These are phyloP conservation scores for Torrubiella hemipterigena DNA, from an alignment of 2,329 filamentous ascomycete species.

Conservation along the genomic window DNA sequence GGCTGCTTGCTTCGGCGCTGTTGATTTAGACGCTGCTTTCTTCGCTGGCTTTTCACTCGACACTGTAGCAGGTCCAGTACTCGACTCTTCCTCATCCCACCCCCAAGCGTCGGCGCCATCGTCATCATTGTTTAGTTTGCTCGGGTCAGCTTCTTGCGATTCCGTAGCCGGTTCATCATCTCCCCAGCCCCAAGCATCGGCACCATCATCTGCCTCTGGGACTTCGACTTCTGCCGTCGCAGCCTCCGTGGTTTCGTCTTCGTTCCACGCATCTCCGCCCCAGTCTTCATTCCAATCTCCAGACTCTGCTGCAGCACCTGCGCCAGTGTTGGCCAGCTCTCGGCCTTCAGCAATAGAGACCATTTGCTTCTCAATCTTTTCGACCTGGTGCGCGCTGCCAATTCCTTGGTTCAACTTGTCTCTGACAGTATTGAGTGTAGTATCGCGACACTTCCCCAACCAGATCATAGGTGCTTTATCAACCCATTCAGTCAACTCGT, in stretches of 20 bases:
- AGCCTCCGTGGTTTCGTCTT: slow-evolving; percentile 38
- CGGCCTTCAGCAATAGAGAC: slow-evolving; percentile 57
- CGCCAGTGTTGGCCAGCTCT: slow-evolving; percentile 45
- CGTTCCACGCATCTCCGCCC: slow-evolving; percentile 72
- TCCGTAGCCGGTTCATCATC: slow-evolving; percentile 37
- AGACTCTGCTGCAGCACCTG: slow-evolving; percentile 28
- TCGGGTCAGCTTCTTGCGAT: slow-evolving; percentile 7
- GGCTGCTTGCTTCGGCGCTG: not conserved
- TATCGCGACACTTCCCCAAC: slow-evolving; percentile 74
- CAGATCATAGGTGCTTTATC: slow-evolving; percentile 70
- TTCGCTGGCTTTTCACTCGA: slow-evolving; percentile 8
- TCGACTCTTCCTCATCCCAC: slow-evolving; percentile 60
- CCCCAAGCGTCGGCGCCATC: slow-evolving; percentile 63
- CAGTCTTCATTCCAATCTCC: slow-evolving; percentile 67
- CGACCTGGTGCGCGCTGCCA: slow-evolving; percentile 56
- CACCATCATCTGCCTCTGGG: slow-evolving; percentile 25
- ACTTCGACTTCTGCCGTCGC: slow-evolving; percentile 10
- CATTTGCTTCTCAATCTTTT: slow-evolving; percentile 74
- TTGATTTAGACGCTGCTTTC: slow-evolving; percentile 2
- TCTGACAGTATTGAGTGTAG: slow-evolving; percentile 63
- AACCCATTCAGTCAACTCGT: slow-evolving; percentile 67
- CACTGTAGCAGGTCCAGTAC: slow-evolving; percentile 10
- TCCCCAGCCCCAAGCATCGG: slow-evolving; percentile 78
- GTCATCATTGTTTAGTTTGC: slow-evolving; percentile 25
- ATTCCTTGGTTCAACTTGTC: slow-evolving; percentile 55